phyloP scores from a whole-genome alignment of 225 moss, liverwort and hornwort species.

The Bryum argenteum region DNA sequence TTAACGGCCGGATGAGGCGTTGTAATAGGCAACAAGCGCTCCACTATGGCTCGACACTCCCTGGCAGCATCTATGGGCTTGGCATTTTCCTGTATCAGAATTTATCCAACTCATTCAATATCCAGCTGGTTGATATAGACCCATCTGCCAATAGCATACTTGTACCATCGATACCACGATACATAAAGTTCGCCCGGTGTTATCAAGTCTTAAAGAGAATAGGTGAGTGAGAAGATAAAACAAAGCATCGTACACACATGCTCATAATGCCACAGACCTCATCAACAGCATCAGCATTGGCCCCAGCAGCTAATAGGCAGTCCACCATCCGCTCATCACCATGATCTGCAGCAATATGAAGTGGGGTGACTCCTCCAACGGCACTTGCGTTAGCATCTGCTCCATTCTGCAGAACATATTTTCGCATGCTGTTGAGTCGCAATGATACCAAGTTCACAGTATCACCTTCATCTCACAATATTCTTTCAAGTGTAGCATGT shows the following conservation, averaged over 20 bases:
- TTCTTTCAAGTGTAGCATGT: conserved; percentile 16
- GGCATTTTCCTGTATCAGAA: conserved; percentile 51
- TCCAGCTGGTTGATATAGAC: background rate
- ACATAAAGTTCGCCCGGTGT: conserved; percentile 4
- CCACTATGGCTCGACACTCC: conserved; percentile 67
- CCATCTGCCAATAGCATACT: background rate
- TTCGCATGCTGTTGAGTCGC: conserved; percentile 14
- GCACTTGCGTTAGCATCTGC: conserved; percentile 70
- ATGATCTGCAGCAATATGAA: conserved; percentile 93
- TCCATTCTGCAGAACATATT: conserved; percentile 60
- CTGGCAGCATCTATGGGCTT: conserved; percentile 79
- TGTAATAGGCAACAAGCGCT: conserved; percentile 68
- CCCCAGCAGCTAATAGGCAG: conserved; percentile 73
- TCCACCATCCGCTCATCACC: conserved; percentile 84
- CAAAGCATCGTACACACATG: conserved; percentile 7
- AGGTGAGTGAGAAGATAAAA: conserved; percentile 8
- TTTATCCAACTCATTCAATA: background rate
- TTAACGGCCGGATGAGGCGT: conserved; percentile 53
- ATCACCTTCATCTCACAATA: conserved; percentile 12
- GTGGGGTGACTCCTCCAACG: conserved; percentile 82
- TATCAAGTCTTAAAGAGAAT: conserved; percentile 14
- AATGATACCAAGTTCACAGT: conserved; percentile 17
- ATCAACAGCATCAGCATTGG: conserved; percentile 74
- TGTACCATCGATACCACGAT: too few relatives aligned
- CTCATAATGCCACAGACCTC: conserved; percentile 51